These are phyloP conservation scores for Pontederia paniculata DNA, from an alignment of 176 grass and related monocot species.

Conservation along the genomic window DNA sequence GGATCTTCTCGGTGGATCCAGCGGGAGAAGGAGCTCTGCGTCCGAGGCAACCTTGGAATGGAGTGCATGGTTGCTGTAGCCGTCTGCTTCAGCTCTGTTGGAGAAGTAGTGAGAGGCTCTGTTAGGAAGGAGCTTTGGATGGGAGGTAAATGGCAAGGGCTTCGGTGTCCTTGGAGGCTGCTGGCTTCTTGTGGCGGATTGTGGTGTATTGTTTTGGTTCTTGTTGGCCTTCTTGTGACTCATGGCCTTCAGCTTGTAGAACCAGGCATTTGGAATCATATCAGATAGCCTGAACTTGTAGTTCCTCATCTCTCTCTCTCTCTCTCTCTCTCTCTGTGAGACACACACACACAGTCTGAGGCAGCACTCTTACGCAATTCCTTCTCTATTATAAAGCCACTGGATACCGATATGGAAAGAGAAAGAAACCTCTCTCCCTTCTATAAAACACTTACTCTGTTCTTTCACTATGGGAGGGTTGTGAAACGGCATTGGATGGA, in stretches of 20 bases:
- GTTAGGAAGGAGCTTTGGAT: background rate
- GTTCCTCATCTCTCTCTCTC: background rate
- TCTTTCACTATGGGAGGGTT: too few relatives aligned
- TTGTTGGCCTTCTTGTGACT: background rate
- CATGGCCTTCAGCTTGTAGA: background rate
- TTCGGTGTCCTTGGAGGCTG: background rate
- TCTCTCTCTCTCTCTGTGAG: too few relatives aligned
- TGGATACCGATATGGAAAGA: too few relatives aligned
- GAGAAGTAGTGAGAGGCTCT: background rate
- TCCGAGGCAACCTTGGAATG: background rate
- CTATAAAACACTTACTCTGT: too few relatives aligned
- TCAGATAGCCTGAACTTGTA: background rate
- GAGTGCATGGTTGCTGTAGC: background rate
- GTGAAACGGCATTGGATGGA: too few relatives aligned
- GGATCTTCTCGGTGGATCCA: background rate
- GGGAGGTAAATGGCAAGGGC: background rate
- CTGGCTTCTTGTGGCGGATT: background rate
- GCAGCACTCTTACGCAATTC: too few relatives aligned
- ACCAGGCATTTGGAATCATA: background rate
- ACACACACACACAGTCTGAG: too few relatives aligned
- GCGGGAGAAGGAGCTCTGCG: slow-evolving; percentile 21
- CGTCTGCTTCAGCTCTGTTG: background rate
- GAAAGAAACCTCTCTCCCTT: too few relatives aligned
- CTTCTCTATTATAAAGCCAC: too few relatives aligned
- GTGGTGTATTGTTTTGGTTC: background rate